Evolutionary conservation across 768 basidiomycete genomes (phyloP).

Genomic region (Butyriboletus loyo): DNA sequence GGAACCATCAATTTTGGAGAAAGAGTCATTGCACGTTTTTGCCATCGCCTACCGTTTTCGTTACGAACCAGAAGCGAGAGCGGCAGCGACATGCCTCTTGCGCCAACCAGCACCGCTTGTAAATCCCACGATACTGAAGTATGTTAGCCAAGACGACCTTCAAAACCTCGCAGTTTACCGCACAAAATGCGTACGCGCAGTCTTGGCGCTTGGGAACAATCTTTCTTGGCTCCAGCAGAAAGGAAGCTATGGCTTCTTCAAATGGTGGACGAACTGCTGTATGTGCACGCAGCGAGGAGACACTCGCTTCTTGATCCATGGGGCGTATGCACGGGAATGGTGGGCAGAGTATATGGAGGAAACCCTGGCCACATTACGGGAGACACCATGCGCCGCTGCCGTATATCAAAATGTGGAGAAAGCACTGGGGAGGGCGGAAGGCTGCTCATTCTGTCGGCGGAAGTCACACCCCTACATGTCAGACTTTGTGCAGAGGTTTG

Average conservation of each 20-base stretch:
- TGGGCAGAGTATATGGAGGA: conserved; percentile 33
- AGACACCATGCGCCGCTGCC: conserved; percentile 23
- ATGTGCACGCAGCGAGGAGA: conserved; percentile 21
- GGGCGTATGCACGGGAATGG: conserved; percentile 29
- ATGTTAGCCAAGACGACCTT: conserved; percentile 12
- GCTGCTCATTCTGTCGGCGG: conserved; percentile 20
- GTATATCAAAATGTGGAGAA: conserved; percentile 14
- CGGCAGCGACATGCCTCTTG: conserved; percentile 29
- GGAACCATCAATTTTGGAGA: conserved; percentile 26
- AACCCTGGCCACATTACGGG: conserved; percentile 16
- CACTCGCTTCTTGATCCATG: conserved; percentile 23
- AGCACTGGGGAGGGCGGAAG: conserved; percentile 16
- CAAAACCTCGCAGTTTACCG: conserved; percentile 20
- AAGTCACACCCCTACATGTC: conserved; percentile 16
- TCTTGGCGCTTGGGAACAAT: conserved; percentile 16
- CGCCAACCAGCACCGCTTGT: conserved; percentile 8
- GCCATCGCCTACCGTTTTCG: conserved; percentile 34
- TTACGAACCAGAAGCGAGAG: conserved; percentile 29
- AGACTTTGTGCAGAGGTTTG: conserved; percentile 25
- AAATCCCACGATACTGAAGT: neutral
- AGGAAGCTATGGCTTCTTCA: conserved; percentile 23
- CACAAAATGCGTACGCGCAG: conserved; percentile 16
- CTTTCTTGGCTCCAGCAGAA: conserved; percentile 23
- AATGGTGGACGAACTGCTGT: conserved; percentile 31
- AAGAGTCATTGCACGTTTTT: conserved; percentile 30